Evolutionary conservation across 768 basidiomycete species (phyloP).

Genomic region (Trametes cingulata): DNA sequence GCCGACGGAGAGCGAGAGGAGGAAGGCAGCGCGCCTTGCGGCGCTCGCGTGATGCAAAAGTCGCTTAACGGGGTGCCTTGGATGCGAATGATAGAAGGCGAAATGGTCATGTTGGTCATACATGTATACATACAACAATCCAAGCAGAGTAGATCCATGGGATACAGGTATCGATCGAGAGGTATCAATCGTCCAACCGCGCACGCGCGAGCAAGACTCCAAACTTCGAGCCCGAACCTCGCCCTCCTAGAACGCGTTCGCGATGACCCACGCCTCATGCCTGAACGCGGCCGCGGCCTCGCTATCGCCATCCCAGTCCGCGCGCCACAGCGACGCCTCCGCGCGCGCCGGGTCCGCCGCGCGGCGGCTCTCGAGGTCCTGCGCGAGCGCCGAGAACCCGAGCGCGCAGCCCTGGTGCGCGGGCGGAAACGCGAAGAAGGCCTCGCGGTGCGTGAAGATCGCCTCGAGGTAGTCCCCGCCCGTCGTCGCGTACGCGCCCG

Average conservation of each 20-base stretch:
- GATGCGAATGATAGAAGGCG: no score
- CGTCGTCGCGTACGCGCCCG: constrained; percentile 49
- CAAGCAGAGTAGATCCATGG: background rate
- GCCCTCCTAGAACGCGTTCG: constrained; percentile 20
- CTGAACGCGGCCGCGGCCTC: constrained; percentile 71
- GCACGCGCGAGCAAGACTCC: background rate
- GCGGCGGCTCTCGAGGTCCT: constrained; percentile 57
- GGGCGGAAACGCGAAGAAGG: constrained; percentile 59
- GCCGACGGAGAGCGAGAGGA: constrained; percentile 9
- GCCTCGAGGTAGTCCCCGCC: constrained; percentile 77
- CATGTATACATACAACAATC: background rate
- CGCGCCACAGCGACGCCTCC: constrained; percentile 45
- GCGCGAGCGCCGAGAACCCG: constrained; percentile 66
- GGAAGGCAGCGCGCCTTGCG: background rate
- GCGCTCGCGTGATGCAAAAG: background rate
- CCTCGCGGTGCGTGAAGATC: constrained; percentile 77
- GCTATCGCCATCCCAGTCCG: constrained; percentile 67
- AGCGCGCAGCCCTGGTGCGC: constrained; percentile 65
- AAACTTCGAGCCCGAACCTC: no score
- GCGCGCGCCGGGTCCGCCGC: background rate
- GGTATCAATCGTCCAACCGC: constrained; percentile 3
- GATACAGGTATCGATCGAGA: background rate
- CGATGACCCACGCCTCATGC: constrained; percentile 66
- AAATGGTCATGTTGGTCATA: no score
- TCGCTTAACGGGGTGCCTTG: no score